Base-by-base conservation (phyloP, 768 basidiomycete species). In the Calocera viscosa region DNA sequence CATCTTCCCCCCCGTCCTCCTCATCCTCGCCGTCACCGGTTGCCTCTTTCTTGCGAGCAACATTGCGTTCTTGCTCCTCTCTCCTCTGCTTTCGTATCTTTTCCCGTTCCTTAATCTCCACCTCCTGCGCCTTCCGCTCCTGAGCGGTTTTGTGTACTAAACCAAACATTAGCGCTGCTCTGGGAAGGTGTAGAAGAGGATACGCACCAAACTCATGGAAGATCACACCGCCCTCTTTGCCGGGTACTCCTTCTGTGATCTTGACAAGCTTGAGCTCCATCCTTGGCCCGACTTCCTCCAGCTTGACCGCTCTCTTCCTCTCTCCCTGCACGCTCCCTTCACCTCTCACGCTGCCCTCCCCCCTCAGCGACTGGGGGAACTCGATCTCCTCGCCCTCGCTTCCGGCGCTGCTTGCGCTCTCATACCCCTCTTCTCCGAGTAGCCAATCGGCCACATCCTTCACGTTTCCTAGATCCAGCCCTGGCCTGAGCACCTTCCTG, bases 391-490 rank as follows among this genome's bases (percentile, higher is more conserved):
- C 53, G 7, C 53, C 53, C 30, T 60, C 53, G 19, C 53, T 60
- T 2, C 30, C 26, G 5, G 30, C 28, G n/a, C 87, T 88, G n/a
- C 84, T 85, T 11, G 87, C 87, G 65, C 85, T 86, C 76, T 93
- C 87, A 72, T 91, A 88, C 24, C 90, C 85, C 33, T 84, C 88
- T 32, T 86, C 83, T 49, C 85, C 82, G 40, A 98, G 81, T 71
- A 99, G 76, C 74, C 96, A 99, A 75, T 99, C 95, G 1, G 95
- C 92, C 32, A 99, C 88, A 73, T 99, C 96, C 74, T 89, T 87
- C 74, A 95, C 93, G 69, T 86, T 89, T 10, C 90, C 86, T 14
- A 99, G 83, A 74, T 99, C 86, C 19, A 93, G 80, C 28, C 91
- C 73, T 1, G 79, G 78, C 24, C 78, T 90, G 66, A 99, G 82